Base-by-base conservation (phyloP, 352 stramenopile species). In the Phytophthora quininea region DNA sequence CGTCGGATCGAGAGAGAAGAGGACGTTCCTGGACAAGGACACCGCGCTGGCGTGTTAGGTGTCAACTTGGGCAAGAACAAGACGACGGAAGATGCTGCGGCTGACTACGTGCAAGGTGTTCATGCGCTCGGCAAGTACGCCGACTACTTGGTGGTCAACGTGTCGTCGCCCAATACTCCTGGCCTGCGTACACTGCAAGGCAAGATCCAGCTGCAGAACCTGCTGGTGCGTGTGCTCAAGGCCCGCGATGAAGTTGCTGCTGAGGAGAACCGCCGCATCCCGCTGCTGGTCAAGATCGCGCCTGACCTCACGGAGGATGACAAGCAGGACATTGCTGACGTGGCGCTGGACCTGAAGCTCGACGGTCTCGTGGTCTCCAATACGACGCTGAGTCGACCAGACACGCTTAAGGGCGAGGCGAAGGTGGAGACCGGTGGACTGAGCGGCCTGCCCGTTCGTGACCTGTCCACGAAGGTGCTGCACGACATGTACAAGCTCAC, bases 51-150 rank as follows among this genome's bases (percentile, higher is more conserved):
- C 15, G 73, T 98, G 6, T 64, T 99, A 3, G 97, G 97, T 12
- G 89, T 99, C 11, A 99, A 99, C 74, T 69, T 99, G 45, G 97
- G 97, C 57, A 99, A 99, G 80, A 99, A 99, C 81, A 99, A 99
- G 71, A 76, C 81, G 24, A 91, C 86, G 3, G 82, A 94, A 50
- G 85, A 94, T 60, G 84, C 84, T 1, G 84, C 88, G 2, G 69
- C 78, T 0, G 87, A 99, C 74, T 99, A 99, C 76, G 84, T 95
- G 35, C 73, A 77, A 33, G 96, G 96, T 15, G 98, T 99, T 29
- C 59, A 86, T 12, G 75, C 86, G 49, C 79, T 99, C 0, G 97
- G 91, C 53, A 92, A 94, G 40, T 98, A 93, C 65, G 97, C 93
- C 8, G 97, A 99, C 73, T 99, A 99, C 73, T 66, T 99, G 11